Percentiles rank a stretch among this genome's conserved stretches.
Conservation (phyloP, 2,329 filamentous ascomycete genomes). For the Apiospora hydei region DNA sequence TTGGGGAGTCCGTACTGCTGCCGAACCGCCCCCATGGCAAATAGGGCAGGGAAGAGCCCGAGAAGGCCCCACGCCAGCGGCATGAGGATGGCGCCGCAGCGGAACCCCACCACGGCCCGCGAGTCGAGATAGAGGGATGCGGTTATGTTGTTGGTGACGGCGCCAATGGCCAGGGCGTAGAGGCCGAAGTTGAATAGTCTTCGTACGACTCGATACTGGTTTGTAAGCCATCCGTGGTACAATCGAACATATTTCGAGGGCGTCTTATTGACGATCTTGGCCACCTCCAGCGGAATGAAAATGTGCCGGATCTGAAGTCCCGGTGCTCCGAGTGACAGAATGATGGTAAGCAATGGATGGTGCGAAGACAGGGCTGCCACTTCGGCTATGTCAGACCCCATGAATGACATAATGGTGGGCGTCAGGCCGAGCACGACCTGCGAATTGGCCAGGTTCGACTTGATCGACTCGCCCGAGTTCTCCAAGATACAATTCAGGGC, state of each 20-base stretch:
- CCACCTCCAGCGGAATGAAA: background rate
- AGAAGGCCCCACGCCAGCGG: background rate
- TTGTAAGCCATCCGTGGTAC: background rate
- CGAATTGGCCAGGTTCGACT: background rate
- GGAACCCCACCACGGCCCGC: background rate
- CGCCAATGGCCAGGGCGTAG: background rate
- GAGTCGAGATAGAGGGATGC: background rate
- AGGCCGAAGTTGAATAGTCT: background rate
- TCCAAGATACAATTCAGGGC: too few relatives aligned
- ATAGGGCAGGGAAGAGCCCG: background rate
- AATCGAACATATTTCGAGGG: background rate
- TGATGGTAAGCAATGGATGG: background rate
- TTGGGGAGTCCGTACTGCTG: background rate
- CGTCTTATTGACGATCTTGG: background rate
- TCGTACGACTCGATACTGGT: background rate
- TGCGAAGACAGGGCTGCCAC: background rate
- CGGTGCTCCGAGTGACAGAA: background rate
- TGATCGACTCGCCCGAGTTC: background rate
- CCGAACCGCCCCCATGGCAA: background rate
- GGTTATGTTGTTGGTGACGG: background rate
- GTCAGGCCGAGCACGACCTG: background rate
- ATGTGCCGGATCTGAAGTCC: background rate
- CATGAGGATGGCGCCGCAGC: background rate
- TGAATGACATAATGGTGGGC: background rate
- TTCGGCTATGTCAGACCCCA: background rate